Evolutionary conservation across 2,329 filamentous ascomycete species (phyloP), one percentile per base, ranked within the genome.

Genomic region (Calycina herbarum): DNA sequence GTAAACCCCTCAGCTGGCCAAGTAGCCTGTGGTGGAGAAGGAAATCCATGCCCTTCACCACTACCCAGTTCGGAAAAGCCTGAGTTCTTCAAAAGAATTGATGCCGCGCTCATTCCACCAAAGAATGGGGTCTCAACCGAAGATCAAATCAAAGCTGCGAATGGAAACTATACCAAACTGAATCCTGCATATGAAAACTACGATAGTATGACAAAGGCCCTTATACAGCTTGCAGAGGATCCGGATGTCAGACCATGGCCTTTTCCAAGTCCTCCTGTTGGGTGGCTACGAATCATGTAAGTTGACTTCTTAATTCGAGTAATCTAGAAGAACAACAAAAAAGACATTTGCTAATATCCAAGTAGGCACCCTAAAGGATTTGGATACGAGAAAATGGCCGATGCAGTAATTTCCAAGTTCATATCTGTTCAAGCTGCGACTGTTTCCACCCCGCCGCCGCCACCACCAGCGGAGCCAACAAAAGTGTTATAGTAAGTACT

Each of bases 101-200:
- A 57, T 31, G 27, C 54, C 27, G 27, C 29, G 7, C 54, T 57
- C 27, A 31, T 57, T 31, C 54, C 54, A 27, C 54, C 54, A 57
- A 57, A 57, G 29, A 31, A 57, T 31, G 54, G 54, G 4, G 10
- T 57, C 7, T 57, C 54, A 17, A 57, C 54, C n/a, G 54, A 24
- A 17, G 54, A 57, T 29, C 54, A 57, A 57, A 57, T 57, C 54
- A 57, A 31, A 31, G 54, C 54, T 11, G 54, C 31, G 3, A 57
- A 57, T 31, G 54, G 54, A 20, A 31, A 57, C 31, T 20, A n/a
- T 20, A 20, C 48, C n/a, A 24, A 7, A 31, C n/a, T 24, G 3
- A 57, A 31, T 15, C 54, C 54, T 2, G 54, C 54, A 1, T 57
- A 57, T 31, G 54, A 24, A 5, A 57, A 31, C 29, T 31, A 27